Evolutionary conservation across 768 basidiomycete genomes (phyloP), one percentile per base, ranked within the genome.

Genomic region (Neoboletus subvelutipes): DNA sequence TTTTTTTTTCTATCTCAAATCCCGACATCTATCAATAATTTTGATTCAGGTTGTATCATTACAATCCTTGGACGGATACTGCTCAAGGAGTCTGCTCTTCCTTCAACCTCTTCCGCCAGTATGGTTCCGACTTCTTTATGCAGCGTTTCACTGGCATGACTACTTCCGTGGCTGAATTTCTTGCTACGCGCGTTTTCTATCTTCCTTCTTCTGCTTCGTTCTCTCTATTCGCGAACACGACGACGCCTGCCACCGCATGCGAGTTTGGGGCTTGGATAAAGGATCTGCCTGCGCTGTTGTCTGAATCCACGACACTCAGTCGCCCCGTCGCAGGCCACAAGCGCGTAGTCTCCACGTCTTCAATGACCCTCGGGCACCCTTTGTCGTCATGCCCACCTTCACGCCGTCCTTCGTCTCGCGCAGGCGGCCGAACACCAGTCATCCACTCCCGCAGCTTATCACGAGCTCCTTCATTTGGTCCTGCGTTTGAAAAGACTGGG

Each of bases 21-120:
- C 6, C 22, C 18, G 11, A 12, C 29, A 26, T 20, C 5, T 41
- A 12, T 36, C 24, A 51, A 57, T 61, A 34, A 64, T 53, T 18
- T 37, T 57, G 18, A 46, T 51, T 24, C 64, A 92, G 91, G 91
- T 80, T 98, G 71, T 99, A 98, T 76, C 97, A 99, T 75, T 91
- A 82, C 76, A 98, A 98, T 73, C 96, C 96, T 28, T 99, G 97
- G 97, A 91, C 91, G 45, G 96, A 98, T 70, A 96, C 96, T 2
- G 82, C 87, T 33, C 81, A 87, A 60, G 90, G 87, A 64, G 83
- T 82, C 60, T 90, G 90, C 71, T 75, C 83, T 36, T 92, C 92
- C 45, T 99, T 98, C 72, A 83, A 84, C 62, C 77, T 83, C 24
- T 98, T 87, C 77, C 85, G 85, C 63, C 80, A 80, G 56, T 83